A percentile compares a stretch with the other conserved stretches of the same genome.
Conservation (phyloP, 495 filamentous ascomycete genomes). For the Trichoderma orchidacearum region DNA sequence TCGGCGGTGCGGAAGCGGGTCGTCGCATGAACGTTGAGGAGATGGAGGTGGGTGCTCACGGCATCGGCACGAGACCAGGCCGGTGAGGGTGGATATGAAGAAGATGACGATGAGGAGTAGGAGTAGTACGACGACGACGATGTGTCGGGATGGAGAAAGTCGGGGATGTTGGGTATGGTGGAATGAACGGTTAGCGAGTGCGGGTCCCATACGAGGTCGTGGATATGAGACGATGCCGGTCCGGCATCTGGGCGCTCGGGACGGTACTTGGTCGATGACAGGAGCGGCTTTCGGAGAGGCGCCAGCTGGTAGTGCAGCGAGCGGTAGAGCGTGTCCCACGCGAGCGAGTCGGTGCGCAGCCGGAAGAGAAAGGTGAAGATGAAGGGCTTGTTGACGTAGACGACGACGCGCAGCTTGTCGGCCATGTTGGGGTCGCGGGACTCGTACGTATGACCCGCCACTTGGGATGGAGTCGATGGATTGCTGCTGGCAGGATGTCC, state of each 20-base stretch:
- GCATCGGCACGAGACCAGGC: slow-evolving; percentile 74
- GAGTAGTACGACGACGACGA: too few species aligned
- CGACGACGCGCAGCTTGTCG: slow-evolving; percentile 53
- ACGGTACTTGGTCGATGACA: slow-evolving; percentile 46
- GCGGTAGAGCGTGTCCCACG: slow-evolving; percentile 59
- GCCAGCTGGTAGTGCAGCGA: slow-evolving; percentile 69
- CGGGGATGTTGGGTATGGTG: slow-evolving; percentile 83
- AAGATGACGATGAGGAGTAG: background rate
- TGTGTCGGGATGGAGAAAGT: slow-evolving; percentile 16
- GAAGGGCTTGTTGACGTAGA: slow-evolving; percentile 68
- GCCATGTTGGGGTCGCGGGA: slow-evolving; percentile 34
- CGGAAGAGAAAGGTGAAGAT: slow-evolving; percentile 85
- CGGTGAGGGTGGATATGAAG: background rate
- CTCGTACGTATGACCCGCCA: background rate
- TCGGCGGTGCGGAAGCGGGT: slow-evolving; percentile 47
- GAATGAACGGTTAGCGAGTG: slow-evolving; percentile 61
- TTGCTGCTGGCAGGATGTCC: slow-evolving; percentile 15
- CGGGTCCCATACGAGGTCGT: slow-evolving; percentile 81
- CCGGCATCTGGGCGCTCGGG: slow-evolving; percentile 28
- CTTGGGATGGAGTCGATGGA: background rate
- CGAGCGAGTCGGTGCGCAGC: slow-evolving; percentile 49
- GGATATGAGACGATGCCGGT: slow-evolving; percentile 40
- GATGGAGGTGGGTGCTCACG: slow-evolving; percentile 78
- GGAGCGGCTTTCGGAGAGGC: slow-evolving; percentile 60
- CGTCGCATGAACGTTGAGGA: slow-evolving; percentile 58